Conservation (phyloP, 2,329 filamentous ascomycete species). For the Coniella lustricola region DNA sequence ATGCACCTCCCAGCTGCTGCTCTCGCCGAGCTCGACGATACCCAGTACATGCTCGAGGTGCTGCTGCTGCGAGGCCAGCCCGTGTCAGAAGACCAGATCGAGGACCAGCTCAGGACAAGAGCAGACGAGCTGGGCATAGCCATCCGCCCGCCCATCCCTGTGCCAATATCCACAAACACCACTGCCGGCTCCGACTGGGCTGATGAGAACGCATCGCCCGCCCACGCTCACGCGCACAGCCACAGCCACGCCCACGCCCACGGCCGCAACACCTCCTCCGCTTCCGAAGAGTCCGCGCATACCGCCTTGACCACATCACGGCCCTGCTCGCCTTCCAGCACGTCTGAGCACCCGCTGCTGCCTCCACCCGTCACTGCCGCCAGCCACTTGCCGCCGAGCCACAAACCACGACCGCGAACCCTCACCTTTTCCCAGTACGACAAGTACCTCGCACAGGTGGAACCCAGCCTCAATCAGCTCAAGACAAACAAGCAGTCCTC, state of each 20-base stretch:
- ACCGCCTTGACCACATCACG: conserved; percentile 30
- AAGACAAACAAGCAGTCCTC: conserved; percentile 29
- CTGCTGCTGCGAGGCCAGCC: conserved; percentile 24
- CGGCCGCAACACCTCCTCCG: conserved; percentile 38
- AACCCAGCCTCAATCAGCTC: conserved; percentile 36
- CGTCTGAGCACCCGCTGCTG: conserved; percentile 15
- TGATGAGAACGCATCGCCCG: conserved; percentile 24
- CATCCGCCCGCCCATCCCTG: conserved; percentile 21
- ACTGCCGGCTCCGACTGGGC: conserved; percentile 37
- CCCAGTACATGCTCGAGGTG: conserved; percentile 33
- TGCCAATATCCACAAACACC: conserved; percentile 29
- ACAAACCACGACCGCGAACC: conserved; percentile 29
- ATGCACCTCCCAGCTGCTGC: conserved; percentile 7
- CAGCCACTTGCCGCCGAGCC: conserved; percentile 15
- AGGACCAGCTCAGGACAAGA: conserved; percentile 28
- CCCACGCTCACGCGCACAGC: conserved; percentile 29
- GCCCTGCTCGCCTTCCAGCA: conserved; percentile 32
- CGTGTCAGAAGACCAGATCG: conserved; percentile 33
- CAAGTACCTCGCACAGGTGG: conserved; percentile 39
- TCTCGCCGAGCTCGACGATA: conserved; percentile 31
- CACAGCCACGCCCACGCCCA: conserved; percentile 20
- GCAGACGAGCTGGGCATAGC: conserved; percentile 31
- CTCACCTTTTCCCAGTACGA: conserved; percentile 46
- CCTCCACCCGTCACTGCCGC: too few relatives aligned
- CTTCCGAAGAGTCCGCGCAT: conserved; percentile 31